Percentiles rank a stretch among this genome's conserved stretches.
Conservation (phyloP, 106 monocot species). For the Vanilla planifolia region DNA sequence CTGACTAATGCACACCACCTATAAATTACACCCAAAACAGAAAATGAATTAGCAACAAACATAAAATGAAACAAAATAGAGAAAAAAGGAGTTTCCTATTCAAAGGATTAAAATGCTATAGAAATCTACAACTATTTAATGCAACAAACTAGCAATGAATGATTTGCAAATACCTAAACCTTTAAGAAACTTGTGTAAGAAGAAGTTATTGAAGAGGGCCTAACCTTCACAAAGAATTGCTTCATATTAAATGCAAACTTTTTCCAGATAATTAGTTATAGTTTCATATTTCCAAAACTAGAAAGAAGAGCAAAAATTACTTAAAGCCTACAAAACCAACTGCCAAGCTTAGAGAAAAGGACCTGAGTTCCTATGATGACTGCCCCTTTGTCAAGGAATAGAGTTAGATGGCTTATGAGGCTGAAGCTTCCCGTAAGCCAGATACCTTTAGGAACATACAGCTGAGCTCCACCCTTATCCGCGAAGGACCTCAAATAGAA, state of each 20-base stretch:
- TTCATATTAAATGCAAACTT: not conserved
- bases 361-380: slow-evolving; percentile 54
- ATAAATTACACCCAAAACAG: too few relatives aligned
- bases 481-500: slow-evolving; percentile 67
- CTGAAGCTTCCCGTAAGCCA: slow-evolving; percentile 82
- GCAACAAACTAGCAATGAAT: too few relatives aligned
- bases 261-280: too few relatives aligned
- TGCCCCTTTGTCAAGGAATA: slow-evolving; percentile 60
- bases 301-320: not conserved
- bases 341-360: not conserved
- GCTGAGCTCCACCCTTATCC: slow-evolving; percentile 80
- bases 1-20: too few relatives aligned
- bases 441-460: slow-evolving; percentile 62
- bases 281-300: too few relatives aligned
- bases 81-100: too few relatives aligned
- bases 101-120: too few relatives aligned
- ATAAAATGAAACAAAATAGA: too few relatives aligned
- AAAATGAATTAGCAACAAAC: too few relatives aligned
- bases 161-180: not conserved
- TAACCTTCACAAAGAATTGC: not conserved
- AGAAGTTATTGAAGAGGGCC: not conserved
- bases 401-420: slow-evolving; percentile 66
- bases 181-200: not conserved
- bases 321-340: not conserved
- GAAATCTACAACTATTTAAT: too few relatives aligned